Base-by-base conservation (phyloP, 352 stramenopile genomes). In the Pythium brachiatum region DNA sequence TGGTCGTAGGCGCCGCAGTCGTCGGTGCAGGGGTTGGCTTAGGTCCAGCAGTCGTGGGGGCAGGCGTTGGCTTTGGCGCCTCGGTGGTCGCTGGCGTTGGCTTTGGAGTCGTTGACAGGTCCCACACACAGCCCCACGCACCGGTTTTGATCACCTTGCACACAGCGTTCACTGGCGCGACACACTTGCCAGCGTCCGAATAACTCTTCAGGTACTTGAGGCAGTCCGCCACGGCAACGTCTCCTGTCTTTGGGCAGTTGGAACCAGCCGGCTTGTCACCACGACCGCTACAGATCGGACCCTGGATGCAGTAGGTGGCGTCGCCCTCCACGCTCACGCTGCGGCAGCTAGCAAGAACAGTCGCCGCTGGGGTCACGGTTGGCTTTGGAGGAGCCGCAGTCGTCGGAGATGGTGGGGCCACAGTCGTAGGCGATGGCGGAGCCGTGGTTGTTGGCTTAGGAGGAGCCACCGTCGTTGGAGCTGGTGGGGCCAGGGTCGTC, bases 301-400 rank as follows among this genome's bases (percentile, higher is more conserved):
- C 83, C 7, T 65, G 36, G 43, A 90, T 86, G 67, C 79, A 89
- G 68, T 89, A 91, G 13, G 83, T 90, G 21, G 81, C 83, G 56
- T 91, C 81, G 1, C 73, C 60, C 46, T 90, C 75, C 18, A 92
- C 81, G 9, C 76, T 89, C 47, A 90, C 76, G 15, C 86, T 57
- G 16, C 36, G 26, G 9, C 34, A 58, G 7, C 31, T 52, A 15
- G 12, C 25, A 34, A 9, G 27, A 18, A 32, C 20, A 18, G 47
- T 53, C 9, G 47, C 47, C 4, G 47, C n/a, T n/a, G 47, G 47
- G 11, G 47, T 53, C 44, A 23, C n/a, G n/a, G 52, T 21, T 13
- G 32, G 52, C 7, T n/a, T 47, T n/a, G n/a, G n/a, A n/a, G n/a
- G n/a, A n/a, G n/a, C n/a, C n/a, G n/a, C n/a, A n/a, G n/a, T n/a